Evolutionary conservation across 2,329 filamentous ascomycete genomes (phyloP).

Genomic region (Fusarium sp.): DNA sequence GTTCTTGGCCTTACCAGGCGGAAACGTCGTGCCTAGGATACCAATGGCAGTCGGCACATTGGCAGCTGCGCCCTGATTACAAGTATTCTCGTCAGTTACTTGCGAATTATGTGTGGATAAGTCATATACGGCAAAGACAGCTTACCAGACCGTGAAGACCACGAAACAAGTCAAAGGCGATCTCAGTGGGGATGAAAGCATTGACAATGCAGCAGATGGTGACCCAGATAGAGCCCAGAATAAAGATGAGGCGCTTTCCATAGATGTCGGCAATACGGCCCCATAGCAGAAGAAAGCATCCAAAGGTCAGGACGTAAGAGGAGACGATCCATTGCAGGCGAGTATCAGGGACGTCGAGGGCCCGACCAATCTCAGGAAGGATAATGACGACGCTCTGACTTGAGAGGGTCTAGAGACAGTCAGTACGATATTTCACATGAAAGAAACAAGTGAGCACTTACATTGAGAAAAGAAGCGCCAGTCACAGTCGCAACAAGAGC

Average conservation of each 20-base stretch:
- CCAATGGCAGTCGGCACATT: slow-evolving; percentile 81
- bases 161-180: slow-evolving; percentile 77
- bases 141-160: slow-evolving; percentile 74
- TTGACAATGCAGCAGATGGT: slow-evolving; percentile 71
- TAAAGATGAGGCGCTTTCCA: slow-evolving; percentile 76
- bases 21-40: slow-evolving; percentile 78
- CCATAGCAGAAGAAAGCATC: slow-evolving; percentile 78
- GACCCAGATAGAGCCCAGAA: slow-evolving; percentile 75
- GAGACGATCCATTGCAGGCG: slow-evolving; percentile 78
- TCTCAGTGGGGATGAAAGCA: slow-evolving; percentile 77
- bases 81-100: neutral
- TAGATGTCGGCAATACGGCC: slow-evolving; percentile 78
- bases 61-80: slow-evolving; percentile 72
- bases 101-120: no score
- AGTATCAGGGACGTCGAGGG: slow-evolving; percentile 70
- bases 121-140: neutral
- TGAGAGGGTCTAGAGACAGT: slow-evolving; percentile 42
- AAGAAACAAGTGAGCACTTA: slow-evolving; percentile 42
- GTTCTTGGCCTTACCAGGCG: slow-evolving; percentile 78
- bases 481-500: slow-evolving; percentile 69
- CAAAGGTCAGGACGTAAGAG: slow-evolving; percentile 76
- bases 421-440: slow-evolving; percentile 2
- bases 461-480: slow-evolving; percentile 71
- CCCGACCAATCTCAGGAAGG: slow-evolving; percentile 72
- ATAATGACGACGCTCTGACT: slow-evolving; percentile 49